These are phyloP conservation scores for Aspergillus carbonarius DNA, from an alignment of 2,329 filamentous ascomycete species.

Conservation along the genomic window DNA sequence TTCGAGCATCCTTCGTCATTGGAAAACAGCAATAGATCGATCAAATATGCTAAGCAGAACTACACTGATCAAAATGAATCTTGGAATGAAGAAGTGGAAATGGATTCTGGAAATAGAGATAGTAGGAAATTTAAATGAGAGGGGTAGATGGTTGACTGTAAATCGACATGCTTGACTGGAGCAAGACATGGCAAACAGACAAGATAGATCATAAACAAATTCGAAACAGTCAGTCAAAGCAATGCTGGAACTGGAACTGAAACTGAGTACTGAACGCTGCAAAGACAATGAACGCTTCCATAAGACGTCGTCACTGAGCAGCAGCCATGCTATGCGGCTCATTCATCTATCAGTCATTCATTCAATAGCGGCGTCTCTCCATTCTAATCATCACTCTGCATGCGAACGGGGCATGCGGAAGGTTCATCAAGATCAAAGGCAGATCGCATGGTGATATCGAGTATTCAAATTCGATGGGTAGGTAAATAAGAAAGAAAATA, in stretches of 20 bases:
- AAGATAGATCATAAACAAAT: slow-evolving; percentile 8
- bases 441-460: slow-evolving; percentile 1
- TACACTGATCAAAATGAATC: background rate
- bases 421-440: slow-evolving; percentile 13
- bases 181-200: slow-evolving; percentile 1
- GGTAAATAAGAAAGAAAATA: slow-evolving; percentile 1
- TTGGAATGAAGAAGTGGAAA: background rate
- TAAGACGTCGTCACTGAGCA: slow-evolving; percentile 13
- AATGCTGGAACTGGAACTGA: slow-evolving; percentile 9
- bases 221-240: slow-evolving; percentile 10
- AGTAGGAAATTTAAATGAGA: slow-evolving; percentile 6
- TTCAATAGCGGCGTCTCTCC: slow-evolving; percentile 24
- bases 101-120: background rate
- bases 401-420: background rate
- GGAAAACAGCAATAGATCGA: no score
- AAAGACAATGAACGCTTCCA: slow-evolving; percentile 13
- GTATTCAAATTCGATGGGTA: slow-evolving; percentile 9
- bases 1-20: no score
- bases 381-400: slow-evolving; percentile 24
- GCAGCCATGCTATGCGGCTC: slow-evolving; percentile 3
- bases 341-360: slow-evolving; percentile 25
- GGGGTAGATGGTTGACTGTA: background rate
- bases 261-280: slow-evolving; percentile 12
- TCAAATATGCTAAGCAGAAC: background rate
- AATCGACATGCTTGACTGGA: background rate